Evolutionary conservation across 78 protist genomes (phyloP).

Genomic region (Dictyostelium purpureum): DNA sequence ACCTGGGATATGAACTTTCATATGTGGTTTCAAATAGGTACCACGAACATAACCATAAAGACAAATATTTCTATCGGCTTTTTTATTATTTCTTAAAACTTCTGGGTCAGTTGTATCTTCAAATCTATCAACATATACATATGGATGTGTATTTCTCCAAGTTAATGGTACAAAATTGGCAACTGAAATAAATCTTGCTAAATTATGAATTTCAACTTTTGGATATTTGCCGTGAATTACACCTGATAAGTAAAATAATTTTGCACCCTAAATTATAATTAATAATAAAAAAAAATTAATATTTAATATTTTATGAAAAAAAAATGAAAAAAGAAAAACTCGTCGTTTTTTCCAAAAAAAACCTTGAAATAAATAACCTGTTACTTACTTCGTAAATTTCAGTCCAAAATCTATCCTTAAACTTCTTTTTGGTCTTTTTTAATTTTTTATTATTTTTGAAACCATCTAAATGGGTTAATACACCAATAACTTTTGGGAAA

Average conservation of each 20-base stretch:
- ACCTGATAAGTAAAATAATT: slow-evolving; percentile 97
- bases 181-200: slow-evolving; percentile 96
- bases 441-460: slow-evolving; percentile 88
- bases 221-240: slow-evolving; percentile 91
- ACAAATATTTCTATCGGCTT: slow-evolving; percentile 63
- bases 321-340: background rate
- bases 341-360: background rate
- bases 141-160: slow-evolving; percentile 98
- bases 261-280: slow-evolving; percentile 91
- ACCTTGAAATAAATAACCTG: too few species aligned
- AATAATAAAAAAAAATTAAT: background rate
- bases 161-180: slow-evolving; percentile 92
- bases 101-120: slow-evolving; percentile 97
- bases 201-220: slow-evolving; percentile 93
- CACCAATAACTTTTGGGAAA: slow-evolving; percentile 97
- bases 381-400: slow-evolving; percentile 93
- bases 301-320: too few species aligned
- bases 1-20: slow-evolving; percentile 97
- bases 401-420: slow-evolving; percentile 97
- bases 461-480: slow-evolving; percentile 98
- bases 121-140: slow-evolving; percentile 96
- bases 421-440: slow-evolving; percentile 89
- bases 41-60: slow-evolving; percentile 98
- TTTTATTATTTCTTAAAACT: slow-evolving; percentile 71
- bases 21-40: slow-evolving; percentile 86